phyloP scores from a whole-genome alignment of 768 basidiomycete genomes.

The Gymnopilus dilepis region DNA sequence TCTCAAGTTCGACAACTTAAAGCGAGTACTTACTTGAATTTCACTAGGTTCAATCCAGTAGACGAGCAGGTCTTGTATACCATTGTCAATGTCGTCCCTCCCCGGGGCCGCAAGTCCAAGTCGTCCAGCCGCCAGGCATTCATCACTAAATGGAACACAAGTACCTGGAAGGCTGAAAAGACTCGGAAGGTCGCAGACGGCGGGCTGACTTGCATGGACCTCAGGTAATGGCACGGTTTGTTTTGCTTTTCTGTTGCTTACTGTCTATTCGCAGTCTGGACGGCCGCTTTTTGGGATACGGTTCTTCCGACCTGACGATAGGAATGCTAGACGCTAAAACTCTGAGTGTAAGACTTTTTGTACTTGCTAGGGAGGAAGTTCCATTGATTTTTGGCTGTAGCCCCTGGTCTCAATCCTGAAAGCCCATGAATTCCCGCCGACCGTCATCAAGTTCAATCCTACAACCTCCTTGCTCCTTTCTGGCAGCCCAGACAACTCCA shows the following conservation, averaged over 20 bases:
- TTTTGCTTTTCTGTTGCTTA: background rate
- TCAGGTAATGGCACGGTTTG: conserved; percentile 60
- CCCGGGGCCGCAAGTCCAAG: conserved; percentile 62
- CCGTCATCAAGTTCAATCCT: conserved; percentile 88
- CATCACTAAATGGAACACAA: conserved; percentile 74
- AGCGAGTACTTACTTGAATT: background rate
- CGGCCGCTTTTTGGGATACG: conserved; percentile 84
- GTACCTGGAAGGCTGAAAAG: conserved; percentile 69
- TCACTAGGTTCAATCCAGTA: conserved; percentile 59
- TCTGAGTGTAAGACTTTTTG: conserved; percentile 62
- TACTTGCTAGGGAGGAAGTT: background rate
- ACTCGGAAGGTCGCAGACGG: conserved; percentile 77
- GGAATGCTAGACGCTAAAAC: conserved; percentile 83
- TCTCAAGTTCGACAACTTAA: background rate
- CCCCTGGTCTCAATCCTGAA: conserved; percentile 87
- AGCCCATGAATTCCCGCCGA: conserved; percentile 94
- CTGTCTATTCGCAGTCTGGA: conserved; percentile 57
- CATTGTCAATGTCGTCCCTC: conserved; percentile 69
- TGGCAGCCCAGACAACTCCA: conserved; percentile 88
- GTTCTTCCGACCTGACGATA: conserved; percentile 85
- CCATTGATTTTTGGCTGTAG: conserved; percentile 43
- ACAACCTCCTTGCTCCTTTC: conserved; percentile 81
- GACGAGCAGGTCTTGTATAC: conserved; percentile 65
- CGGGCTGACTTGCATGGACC: conserved; percentile 85
- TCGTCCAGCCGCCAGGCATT: conserved; percentile 62